Conservation (phyloP, 768 basidiomycete species). For the Kwoniella sp. region DNA sequence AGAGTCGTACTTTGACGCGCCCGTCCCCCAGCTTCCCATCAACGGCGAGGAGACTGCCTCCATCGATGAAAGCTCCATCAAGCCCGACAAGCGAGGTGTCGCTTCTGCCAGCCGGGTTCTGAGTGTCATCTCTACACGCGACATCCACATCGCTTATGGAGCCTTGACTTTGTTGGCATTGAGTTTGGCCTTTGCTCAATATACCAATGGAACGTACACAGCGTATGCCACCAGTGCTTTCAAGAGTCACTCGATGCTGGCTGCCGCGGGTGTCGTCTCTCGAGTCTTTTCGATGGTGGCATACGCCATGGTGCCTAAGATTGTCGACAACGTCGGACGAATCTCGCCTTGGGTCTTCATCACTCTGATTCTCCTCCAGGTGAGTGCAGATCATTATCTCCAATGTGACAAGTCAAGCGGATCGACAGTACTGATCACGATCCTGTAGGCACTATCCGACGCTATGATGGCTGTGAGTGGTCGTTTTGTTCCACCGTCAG, state of each 20-base stretch:
- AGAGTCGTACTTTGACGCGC: not conserved
- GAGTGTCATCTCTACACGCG: conserved; percentile 8
- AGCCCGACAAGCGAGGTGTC: conserved; percentile 17
- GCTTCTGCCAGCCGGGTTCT: conserved; percentile 8
- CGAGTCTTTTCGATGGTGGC: conserved; percentile 15
- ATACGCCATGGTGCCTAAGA: conserved; percentile 14
- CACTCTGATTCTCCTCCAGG: conserved; percentile 1
- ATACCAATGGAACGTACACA: conserved; percentile 7
- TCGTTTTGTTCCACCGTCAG: not conserved
- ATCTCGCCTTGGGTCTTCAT: conserved; percentile 9
- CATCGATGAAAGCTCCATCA: conserved; percentile 3
- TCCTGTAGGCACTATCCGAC: conserved; percentile 8
- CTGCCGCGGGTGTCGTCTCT: conserved; percentile 19
- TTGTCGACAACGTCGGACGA: conserved; percentile 13
- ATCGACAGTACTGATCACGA: not conserved
- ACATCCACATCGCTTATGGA: conserved; percentile 16
- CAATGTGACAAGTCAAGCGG: too few relatives aligned
- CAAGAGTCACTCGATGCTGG: conserved; percentile 15
- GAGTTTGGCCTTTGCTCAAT: conserved; percentile 15
- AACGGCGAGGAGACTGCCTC: not conserved
- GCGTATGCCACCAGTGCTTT: conserved; percentile 20
- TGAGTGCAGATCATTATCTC: too few relatives aligned
- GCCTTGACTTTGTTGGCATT: not conserved
- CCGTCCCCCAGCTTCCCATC: not conserved
- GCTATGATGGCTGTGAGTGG: conserved; percentile 18